Evolutionary conservation across 805 yeast genomes (phyloP).

Genomic region (Candida ponderosae): DNA sequence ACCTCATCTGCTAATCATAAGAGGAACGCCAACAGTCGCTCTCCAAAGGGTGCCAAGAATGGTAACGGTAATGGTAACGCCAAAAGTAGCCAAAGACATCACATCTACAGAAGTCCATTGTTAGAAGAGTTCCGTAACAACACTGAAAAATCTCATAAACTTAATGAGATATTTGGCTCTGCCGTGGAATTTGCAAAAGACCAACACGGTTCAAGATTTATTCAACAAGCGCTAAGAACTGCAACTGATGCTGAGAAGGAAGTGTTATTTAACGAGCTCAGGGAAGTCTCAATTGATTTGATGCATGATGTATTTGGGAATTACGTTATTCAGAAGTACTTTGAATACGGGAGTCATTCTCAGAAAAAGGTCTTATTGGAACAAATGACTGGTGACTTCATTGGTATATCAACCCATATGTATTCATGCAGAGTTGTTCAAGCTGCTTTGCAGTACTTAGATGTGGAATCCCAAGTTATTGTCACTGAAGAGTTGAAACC

Average conservation of each 20-base stretch:
- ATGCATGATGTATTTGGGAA: constrained; percentile 98
- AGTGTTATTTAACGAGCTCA: constrained; percentile 74
- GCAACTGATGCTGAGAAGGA: constrained; percentile 69
- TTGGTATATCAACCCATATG: constrained; percentile 81
- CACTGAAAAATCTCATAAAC: constrained; percentile 47
- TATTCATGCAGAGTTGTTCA: constrained; percentile 98
- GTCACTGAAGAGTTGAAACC: constrained; percentile 65
- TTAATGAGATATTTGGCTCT: constrained; percentile 76
- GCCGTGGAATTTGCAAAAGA: constrained; percentile 90
- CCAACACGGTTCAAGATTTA: constrained; percentile 95
- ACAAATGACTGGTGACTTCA: constrained; percentile 67
- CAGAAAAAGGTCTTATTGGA: constrained; percentile 66
- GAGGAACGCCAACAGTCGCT: constrained; percentile 15
- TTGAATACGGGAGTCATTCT: constrained; percentile 68
- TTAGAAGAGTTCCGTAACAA: constrained; percentile 79
- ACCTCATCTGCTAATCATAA: constrained; percentile 1
- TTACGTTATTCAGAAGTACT: constrained; percentile 90
- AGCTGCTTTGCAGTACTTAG: constrained; percentile 74
- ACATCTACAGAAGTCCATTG: constrained; percentile 66
- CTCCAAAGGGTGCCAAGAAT: constrained; percentile 14
- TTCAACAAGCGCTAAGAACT: constrained; percentile 74
- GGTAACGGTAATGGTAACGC: constrained; percentile 9
- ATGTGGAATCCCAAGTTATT: constrained; percentile 52
- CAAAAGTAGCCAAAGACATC: constrained; percentile 25
- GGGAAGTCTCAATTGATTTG: constrained; percentile 64